Conservation (phyloP, 2,329 filamentous ascomycete genomes). For the Fusarium temperatum region DNA sequence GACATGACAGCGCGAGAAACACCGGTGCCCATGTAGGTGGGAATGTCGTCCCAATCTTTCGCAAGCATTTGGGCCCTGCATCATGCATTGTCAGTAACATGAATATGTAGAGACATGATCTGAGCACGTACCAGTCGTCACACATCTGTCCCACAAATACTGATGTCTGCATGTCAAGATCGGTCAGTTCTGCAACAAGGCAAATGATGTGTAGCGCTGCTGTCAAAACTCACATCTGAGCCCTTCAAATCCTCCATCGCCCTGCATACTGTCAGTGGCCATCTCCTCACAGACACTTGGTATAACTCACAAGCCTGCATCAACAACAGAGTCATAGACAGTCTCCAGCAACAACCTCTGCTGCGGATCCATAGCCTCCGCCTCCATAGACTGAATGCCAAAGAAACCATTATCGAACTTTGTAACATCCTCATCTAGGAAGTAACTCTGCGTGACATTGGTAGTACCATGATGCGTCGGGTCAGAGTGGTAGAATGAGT, state of each 20-base stretch:
- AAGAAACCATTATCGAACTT: slow-evolving; percentile 20
- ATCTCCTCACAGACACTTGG: rapidly evolving
- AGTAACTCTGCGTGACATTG: slow-evolving; percentile 1
- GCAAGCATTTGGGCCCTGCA: slow-evolving; percentile 9
- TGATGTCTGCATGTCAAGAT: background rate
- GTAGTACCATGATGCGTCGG: slow-evolving; percentile 1
- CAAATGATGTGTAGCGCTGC: background rate
- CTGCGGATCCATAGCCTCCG: slow-evolving; percentile 21
- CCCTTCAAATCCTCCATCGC: background rate
- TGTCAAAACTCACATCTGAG: background rate
- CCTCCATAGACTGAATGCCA: slow-evolving; percentile 2
- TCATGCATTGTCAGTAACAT: background rate
- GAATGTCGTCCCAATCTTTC: background rate
- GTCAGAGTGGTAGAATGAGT: background rate
- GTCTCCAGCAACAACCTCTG: slow-evolving; percentile 9
- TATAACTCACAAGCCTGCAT: background rate
- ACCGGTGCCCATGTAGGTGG: slow-evolving; percentile 9
- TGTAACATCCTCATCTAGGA: background rate
- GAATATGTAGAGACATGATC: background rate
- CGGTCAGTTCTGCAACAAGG: background rate
- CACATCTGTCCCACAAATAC: slow-evolving; percentile 11
- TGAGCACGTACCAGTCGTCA: background rate
- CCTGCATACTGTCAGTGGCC: background rate
- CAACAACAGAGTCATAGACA: slow-evolving; percentile 12
- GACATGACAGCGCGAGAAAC: slow-evolving; percentile 21